Conservation (phyloP, 371 early-diverging fungal species). For the Syncephalastrum sp. region DNA sequence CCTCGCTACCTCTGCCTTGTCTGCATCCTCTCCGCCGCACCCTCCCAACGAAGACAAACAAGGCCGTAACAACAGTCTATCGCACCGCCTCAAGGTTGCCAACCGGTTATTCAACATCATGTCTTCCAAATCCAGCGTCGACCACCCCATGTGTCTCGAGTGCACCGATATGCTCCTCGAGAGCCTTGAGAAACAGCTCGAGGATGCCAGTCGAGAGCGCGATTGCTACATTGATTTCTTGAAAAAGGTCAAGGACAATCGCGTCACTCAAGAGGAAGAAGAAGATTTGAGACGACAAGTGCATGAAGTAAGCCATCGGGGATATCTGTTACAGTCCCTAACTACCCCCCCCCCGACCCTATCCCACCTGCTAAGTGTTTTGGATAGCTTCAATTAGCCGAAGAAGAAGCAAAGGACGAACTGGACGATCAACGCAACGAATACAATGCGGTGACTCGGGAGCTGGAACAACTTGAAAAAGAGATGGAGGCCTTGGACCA, state of each 20-base stretch:
- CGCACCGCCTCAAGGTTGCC: conserved; percentile 63
- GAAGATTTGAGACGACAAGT: conserved; percentile 45
- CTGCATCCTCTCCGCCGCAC: not conserved
- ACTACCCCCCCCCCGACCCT: too few species aligned
- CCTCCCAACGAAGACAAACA: conserved; percentile 2
- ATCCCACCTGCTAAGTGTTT: not conserved
- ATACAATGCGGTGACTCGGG: conserved; percentile 52
- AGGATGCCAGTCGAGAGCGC: conserved; percentile 68
- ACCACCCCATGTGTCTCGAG: conserved; percentile 89
- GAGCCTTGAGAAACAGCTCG: conserved; percentile 65
- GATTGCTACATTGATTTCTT: conserved; percentile 77
- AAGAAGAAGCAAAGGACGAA: conserved; percentile 52
- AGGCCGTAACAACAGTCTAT: conserved; percentile 42
- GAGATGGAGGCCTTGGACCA: conserved; percentile 67
- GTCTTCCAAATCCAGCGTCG: conserved; percentile 67
- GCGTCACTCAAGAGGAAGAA: conserved; percentile 52
- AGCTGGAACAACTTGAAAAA: conserved; percentile 57
- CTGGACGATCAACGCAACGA: conserved; percentile 61
- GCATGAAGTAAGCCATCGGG: conserved; percentile 37
- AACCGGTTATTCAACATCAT: conserved; percentile 70
- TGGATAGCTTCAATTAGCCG: conserved; percentile 47
- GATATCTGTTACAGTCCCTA: conserved; percentile 1
- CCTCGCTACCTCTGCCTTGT: not conserved
- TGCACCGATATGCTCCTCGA: conserved; percentile 81
- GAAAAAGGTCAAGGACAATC: conserved; percentile 52